Percentiles rank a stretch among this genome's conserved stretches.
phyloP scores from a whole-genome alignment of 345 rosid genomes.

The Rhodamnia rubescens region DNA sequence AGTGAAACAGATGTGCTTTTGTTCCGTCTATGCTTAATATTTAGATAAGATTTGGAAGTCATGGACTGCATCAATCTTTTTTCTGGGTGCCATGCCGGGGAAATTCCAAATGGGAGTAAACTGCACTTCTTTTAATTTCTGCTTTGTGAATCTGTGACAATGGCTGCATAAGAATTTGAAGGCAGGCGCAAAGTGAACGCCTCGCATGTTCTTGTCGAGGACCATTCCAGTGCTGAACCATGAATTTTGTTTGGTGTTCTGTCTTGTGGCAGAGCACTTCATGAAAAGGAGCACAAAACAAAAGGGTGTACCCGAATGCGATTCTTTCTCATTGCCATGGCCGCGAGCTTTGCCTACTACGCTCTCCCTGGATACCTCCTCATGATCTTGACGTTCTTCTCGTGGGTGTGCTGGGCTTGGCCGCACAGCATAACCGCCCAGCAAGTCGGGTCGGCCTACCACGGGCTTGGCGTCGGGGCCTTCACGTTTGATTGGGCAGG shows the following conservation, averaged over 20 bases:
- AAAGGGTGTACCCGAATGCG: constrained; percentile 68
- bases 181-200: background rate
- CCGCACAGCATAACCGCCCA: constrained; percentile 89
- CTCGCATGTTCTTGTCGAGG: background rate
- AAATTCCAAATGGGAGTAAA: background rate
- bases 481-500: constrained; percentile 99
- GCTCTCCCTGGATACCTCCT: constrained; percentile 83
- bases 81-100: background rate
- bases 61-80: background rate
- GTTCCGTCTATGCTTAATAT: background rate
- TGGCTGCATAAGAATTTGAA: background rate
- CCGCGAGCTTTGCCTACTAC: constrained; percentile 72
- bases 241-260: background rate
- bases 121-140: background rate
- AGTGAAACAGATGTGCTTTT: background rate
- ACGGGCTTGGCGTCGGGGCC: constrained; percentile 92
- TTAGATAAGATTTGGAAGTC: background rate
- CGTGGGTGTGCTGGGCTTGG: constrained; percentile 96
- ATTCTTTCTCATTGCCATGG: constrained; percentile 57
- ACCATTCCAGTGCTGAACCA: background rate
- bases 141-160: background rate
- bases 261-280: constrained; percentile 62
- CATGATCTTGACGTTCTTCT: constrained; percentile 86
- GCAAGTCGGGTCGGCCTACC: constrained; percentile 93
- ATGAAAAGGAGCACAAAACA: constrained; percentile 57